A percentile compares a stretch with the other conserved stretches of the same genome.
These are phyloP conservation scores for Exophiala spinifera DNA, from an alignment of 2,329 filamentous ascomycete genomes.

Conservation along the genomic window DNA sequence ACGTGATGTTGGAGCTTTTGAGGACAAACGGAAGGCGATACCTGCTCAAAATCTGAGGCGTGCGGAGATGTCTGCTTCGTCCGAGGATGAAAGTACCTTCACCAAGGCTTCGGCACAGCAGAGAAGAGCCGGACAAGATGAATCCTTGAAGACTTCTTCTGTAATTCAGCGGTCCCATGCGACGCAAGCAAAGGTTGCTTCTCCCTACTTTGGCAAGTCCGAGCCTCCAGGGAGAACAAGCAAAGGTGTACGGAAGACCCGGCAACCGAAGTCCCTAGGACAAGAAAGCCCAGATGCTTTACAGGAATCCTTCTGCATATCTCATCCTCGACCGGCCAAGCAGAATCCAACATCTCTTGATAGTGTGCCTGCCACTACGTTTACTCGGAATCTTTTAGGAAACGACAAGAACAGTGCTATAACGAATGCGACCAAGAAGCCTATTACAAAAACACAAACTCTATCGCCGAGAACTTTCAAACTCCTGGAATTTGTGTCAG, in stretches of 20 bases:
- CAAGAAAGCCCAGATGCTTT: conserved; percentile 21
- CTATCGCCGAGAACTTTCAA: conserved; percentile 1
- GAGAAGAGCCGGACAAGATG: conserved; percentile 15
- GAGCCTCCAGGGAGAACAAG: not conserved
- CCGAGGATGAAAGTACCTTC: conserved; percentile 14
- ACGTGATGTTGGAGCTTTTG: not conserved
- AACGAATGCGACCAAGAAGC: not conserved
- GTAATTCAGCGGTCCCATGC: too few relatives aligned
- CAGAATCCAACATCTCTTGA: not conserved
- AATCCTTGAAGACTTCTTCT: conserved; percentile 14
- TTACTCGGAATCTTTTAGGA: not conserved
- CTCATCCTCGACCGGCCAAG: too few relatives aligned
- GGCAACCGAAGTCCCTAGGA: not conserved
- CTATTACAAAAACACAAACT: not conserved
- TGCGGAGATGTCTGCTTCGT: not conserved
- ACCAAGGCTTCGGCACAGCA: conserved; percentile 15
- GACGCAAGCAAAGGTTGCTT: not conserved
- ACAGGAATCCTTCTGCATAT: not conserved
- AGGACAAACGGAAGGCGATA: not conserved
- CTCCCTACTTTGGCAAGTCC: conserved; percentile 11
- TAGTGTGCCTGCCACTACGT: not conserved
- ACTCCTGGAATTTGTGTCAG: conserved; percentile 9
- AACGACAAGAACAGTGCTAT: not conserved
- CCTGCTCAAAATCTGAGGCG: too few relatives aligned
- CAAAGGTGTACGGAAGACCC: not conserved